These are phyloP conservation scores for Boletellus ananas DNA, from an alignment of 768 basidiomycete species.

Conservation along the genomic window DNA sequence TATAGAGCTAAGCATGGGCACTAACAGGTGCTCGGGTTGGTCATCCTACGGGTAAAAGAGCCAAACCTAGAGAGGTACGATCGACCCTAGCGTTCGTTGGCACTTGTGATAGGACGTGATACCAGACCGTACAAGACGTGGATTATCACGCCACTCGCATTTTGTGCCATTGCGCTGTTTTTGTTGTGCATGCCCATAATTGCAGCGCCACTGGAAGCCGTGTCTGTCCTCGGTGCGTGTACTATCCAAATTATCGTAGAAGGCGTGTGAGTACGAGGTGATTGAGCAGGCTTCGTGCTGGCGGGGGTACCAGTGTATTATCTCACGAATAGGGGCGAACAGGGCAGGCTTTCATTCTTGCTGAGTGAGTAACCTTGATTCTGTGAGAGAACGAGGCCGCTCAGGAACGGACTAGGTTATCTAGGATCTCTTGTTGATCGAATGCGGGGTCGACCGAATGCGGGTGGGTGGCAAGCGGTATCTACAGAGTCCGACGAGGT, in stretches of 20 bases:
- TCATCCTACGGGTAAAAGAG: constrained; percentile 87
- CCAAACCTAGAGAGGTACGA: constrained; percentile 76
- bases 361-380: constrained; percentile 33
- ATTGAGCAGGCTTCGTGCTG: constrained; percentile 62
- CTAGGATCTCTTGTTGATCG: constrained; percentile 41
- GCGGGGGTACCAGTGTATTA: constrained; percentile 83
- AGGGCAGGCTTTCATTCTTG: constrained; percentile 32
- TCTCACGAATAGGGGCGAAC: constrained; percentile 56
- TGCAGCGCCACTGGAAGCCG: constrained; percentile 85
- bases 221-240: constrained; percentile 76
- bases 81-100: not conserved
- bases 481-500: constrained; percentile 65
- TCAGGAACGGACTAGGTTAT: constrained; percentile 32
- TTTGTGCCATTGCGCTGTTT: constrained; percentile 63
- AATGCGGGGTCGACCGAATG: constrained; percentile 48
- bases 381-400: not conserved
- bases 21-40: constrained; percentile 74
- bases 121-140: constrained; percentile 89
- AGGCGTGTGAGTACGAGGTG: not conserved
- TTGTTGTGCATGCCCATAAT: constrained; percentile 92
- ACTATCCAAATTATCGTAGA: not conserved
- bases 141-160: constrained; percentile 85
- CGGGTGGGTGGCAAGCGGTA: constrained; percentile 71
- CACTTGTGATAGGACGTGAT: not conserved
- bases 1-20: constrained; percentile 1